These are phyloP conservation scores for Larix kaempferi DNA, from an alignment of 75 land plant species.

Conservation along the genomic window DNA sequence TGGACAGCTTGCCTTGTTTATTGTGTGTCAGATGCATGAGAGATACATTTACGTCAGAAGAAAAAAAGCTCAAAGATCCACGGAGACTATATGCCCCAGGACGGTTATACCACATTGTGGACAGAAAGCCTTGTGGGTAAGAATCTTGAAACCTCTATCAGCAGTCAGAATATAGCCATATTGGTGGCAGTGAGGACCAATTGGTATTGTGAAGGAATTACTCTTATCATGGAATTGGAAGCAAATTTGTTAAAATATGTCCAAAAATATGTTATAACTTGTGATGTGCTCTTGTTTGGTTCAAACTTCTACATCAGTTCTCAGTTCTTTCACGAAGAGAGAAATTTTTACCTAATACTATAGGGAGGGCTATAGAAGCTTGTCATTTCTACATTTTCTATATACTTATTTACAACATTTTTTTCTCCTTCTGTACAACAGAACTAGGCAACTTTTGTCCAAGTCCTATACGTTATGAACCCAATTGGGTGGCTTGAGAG, in stretches of 20 bases:
- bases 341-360: not conserved
- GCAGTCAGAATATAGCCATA: slow-evolving; percentile 1
- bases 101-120: slow-evolving; percentile 91
- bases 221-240: not conserved
- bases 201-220: not conserved
- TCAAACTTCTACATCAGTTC: not conserved
- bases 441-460: not conserved
- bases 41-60: slow-evolving; percentile 69
- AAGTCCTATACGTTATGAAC: not conserved
- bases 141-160: slow-evolving; percentile 5
- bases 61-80: slow-evolving; percentile 64
- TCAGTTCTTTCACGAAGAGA: not conserved
- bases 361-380: not conserved
- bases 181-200: not conserved
- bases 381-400: not conserved
- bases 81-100: slow-evolving; percentile 94
- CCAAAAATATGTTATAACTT: not conserved
- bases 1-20: slow-evolving; percentile 74
- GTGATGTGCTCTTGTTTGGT: not conserved
- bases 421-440: not conserved
- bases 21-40: slow-evolving; percentile 67
- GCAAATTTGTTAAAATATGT: not conserved
- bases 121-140: slow-evolving; percentile 74
- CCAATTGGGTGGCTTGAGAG: not conserved
- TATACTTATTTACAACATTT: not conserved